Conservation (phyloP, 306 rosid genomes). For the Inga leiocalycina region DNA sequence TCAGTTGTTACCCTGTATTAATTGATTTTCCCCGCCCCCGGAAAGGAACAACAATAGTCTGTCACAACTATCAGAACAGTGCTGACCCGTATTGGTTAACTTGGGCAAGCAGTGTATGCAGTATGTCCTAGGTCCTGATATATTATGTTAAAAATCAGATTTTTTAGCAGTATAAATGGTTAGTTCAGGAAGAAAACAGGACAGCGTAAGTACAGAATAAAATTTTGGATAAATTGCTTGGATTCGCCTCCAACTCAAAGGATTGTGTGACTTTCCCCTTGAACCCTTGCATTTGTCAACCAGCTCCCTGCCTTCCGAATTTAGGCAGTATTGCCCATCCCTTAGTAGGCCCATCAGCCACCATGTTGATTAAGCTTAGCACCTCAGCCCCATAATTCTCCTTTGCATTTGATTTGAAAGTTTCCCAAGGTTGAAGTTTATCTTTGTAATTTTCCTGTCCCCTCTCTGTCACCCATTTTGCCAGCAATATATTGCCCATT, state of each 20-base stretch:
- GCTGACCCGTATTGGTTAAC: not conserved
- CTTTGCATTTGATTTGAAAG: not conserved
- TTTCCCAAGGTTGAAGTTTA: not conserved
- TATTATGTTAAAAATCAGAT: not conserved
- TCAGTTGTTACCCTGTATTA: not conserved
- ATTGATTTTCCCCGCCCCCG: not conserved
- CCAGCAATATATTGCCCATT: not conserved
- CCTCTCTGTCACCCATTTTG: not conserved
- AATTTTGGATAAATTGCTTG: not conserved
- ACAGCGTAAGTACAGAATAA: not conserved
- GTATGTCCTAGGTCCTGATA: not conserved
- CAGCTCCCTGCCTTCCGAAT: not conserved
- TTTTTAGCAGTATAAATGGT: not conserved
- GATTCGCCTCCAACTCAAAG: not conserved
- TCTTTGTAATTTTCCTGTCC: not conserved
- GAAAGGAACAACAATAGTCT: not conserved
- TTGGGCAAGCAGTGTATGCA: not conserved
- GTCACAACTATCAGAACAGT: not conserved
- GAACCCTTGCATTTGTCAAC: not conserved
- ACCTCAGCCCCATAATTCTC: not conserved
- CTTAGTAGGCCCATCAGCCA: not conserved
- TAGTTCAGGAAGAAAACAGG: not conserved
- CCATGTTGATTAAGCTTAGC: not conserved
- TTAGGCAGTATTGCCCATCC: not conserved
- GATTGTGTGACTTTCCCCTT: not conserved